Base-by-base conservation (phyloP, 768 basidiomycete genomes). In the Phallus indusiatus region DNA sequence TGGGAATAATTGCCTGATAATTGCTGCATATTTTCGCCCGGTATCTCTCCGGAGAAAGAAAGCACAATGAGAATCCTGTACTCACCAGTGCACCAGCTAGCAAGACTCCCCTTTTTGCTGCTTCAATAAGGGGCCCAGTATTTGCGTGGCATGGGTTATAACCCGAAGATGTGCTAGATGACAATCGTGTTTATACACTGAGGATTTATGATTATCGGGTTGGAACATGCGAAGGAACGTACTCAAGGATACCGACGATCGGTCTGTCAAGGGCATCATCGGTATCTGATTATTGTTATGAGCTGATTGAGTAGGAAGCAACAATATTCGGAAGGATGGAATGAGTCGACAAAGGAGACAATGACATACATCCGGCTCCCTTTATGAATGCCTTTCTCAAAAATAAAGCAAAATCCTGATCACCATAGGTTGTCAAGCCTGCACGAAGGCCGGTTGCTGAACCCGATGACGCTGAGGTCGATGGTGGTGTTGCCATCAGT, bases 321-420 rank as follows among this genome's bases (percentile, higher is more conserved):
- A 4, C 49, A 34, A 35, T 5, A n/a, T 8, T 28, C 28, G 28
- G 28, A 28, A 28, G 4, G 28, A 28, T 3, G 2, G 2, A 7
- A 2, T 28, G 28, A 28, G 2, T 28, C 7, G 7, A 7, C 2
- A 28, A 28, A 28, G 7, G 28, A 28, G 28, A 28, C 28, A 28
- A 28, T 2, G 7, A 56, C 55, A 33, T n/a, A 56, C 55, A 67
- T 10, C 67, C 67, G 16, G 67, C 67, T 18, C 67, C 67, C 52
- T 68, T 68, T 59, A 68, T 68, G 59, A 68, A 68, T 11, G 67
- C 67, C 47, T 68, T 68, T 17, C 67, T 61, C 28, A 68, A 61
- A 61, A 68, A 68, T 28, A 67, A 52, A 8, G 67, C 63, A 57
- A 68, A 68, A 5, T 64, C 67, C 9, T 63, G 60, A 57, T 68